These are phyloP conservation scores for Alternaria ventricosa DNA, from an alignment of 2,329 filamentous ascomycete genomes.

Conservation along the genomic window DNA sequence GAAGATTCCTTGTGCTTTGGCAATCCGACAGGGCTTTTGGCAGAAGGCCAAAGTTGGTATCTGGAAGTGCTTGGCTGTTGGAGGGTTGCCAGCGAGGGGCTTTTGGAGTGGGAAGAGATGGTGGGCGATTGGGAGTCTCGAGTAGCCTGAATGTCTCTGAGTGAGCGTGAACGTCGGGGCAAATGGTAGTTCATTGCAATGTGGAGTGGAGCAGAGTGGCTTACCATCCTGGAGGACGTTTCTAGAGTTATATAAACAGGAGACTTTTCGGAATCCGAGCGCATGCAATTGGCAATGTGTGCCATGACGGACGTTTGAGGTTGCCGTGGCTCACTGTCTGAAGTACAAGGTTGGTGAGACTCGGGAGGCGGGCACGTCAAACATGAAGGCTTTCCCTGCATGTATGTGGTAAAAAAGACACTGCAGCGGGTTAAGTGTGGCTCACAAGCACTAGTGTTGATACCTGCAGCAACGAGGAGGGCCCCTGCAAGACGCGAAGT, in stretches of 20 bases:
- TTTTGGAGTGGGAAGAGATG: conserved; percentile 27
- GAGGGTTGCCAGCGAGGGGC: conserved; percentile 37
- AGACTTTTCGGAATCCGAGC: conserved; percentile 39
- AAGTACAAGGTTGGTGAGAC: conserved; percentile 50
- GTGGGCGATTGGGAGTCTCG: conserved; percentile 28
- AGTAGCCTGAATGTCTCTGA: conserved; percentile 42
- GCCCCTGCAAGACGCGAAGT: conserved; percentile 38
- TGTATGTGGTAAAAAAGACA: conserved; percentile 39
- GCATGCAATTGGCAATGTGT: conserved; percentile 54
- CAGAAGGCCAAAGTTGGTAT: conserved; percentile 49
- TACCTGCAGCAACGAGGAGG: conserved; percentile 42
- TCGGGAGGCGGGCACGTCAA: conserved; percentile 50
- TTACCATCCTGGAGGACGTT: conserved; percentile 44
- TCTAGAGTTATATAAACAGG: conserved; percentile 49
- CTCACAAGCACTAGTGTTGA: conserved; percentile 45
- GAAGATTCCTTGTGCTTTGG: conserved; percentile 26
- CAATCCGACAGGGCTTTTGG: conserved; percentile 36
- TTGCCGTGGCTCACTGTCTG: conserved; percentile 44
- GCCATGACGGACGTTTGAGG: conserved; percentile 49
- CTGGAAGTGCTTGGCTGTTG: conserved; percentile 32
- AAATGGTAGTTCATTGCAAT: conserved; percentile 40
- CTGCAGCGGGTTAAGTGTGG: conserved; percentile 47
- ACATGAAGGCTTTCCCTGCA: conserved; percentile 50
- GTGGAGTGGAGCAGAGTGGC: conserved; percentile 24
- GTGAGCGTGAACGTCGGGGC: conserved; percentile 45